Evolutionary conservation across 73 alveolate species (phyloP).

Genomic region (Paramecium sexaurelia): DNA sequence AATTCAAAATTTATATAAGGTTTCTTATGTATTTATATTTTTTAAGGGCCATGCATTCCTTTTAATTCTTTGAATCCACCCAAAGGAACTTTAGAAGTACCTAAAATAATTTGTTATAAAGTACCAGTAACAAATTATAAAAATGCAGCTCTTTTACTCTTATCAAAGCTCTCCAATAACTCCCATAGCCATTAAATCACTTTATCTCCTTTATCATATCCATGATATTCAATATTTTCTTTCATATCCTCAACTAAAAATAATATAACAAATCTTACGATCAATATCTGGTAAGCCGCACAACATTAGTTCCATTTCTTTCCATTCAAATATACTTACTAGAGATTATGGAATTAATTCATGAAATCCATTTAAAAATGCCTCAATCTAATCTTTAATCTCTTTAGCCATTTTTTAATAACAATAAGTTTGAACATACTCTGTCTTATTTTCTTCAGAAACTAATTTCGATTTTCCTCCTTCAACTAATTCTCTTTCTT

Average conservation of each 20-base stretch:
- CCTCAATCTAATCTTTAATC: slow-evolving; percentile 77
- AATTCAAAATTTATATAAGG: slow-evolving; percentile 81
- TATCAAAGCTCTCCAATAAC: slow-evolving; percentile 88
- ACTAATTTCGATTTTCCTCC: slow-evolving; percentile 91
- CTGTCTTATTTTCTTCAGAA: slow-evolving; percentile 83
- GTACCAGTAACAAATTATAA: slow-evolving; percentile 90
- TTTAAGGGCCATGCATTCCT: slow-evolving; percentile 68
- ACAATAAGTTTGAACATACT: slow-evolving; percentile 56
- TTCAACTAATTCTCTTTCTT: slow-evolving; percentile 86
- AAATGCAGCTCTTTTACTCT: slow-evolving; percentile 92
- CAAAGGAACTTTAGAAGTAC: slow-evolving; percentile 97
- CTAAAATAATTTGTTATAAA: slow-evolving; percentile 66
- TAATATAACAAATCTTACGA: background rate
- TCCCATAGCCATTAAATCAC: slow-evolving; percentile 96
- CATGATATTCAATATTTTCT: slow-evolving; percentile 95
- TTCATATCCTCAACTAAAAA: slow-evolving; percentile 92
- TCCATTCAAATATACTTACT: slow-evolving; percentile 83
- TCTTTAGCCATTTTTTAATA: slow-evolving; percentile 74
- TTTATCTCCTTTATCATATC: slow-evolving; percentile 86
- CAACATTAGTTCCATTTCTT: slow-evolving; percentile 95
- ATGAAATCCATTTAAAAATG: slow-evolving; percentile 97
- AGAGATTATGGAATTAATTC: slow-evolving; percentile 96
- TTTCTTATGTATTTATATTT: slow-evolving; percentile 67
- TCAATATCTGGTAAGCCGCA: slow-evolving; percentile 95
- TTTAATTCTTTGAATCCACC: slow-evolving; percentile 96